phyloP scores from a whole-genome alignment of 2,329 filamentous ascomycete genomes.

The Alternaria ethzedia region DNA sequence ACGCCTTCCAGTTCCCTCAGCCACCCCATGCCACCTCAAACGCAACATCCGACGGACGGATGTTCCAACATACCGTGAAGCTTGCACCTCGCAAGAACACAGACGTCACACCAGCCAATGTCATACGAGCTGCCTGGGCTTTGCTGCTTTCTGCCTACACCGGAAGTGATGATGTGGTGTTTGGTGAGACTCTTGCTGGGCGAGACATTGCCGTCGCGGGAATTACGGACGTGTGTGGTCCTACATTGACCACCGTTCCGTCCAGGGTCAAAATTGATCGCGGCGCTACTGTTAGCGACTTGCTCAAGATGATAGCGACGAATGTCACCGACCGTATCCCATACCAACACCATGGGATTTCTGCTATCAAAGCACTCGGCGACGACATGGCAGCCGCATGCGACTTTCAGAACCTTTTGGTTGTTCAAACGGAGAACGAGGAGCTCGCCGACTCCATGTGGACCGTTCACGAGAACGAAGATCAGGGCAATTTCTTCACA shows the following conservation, averaged over 20 bases:
- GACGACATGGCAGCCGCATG: slow-evolving; percentile 63
- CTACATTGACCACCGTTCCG: slow-evolving; percentile 49
- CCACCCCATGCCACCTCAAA: slow-evolving; percentile 28
- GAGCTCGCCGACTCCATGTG: slow-evolving; percentile 34
- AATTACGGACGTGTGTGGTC: slow-evolving; percentile 45
- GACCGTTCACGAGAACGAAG: slow-evolving; percentile 34
- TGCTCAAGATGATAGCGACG: slow-evolving; percentile 28
- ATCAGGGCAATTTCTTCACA: slow-evolving; percentile 43
- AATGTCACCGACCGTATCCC: slow-evolving; percentile 39
- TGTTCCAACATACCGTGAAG: slow-evolving; percentile 31
- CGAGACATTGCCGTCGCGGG: slow-evolving; percentile 43
- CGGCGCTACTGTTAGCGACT: slow-evolving; percentile 27
- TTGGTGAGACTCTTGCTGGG: slow-evolving; percentile 43
- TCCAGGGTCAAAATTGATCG: slow-evolving; percentile 41
- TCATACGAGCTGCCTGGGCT: slow-evolving; percentile 32
- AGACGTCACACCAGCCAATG: slow-evolving; percentile 40
- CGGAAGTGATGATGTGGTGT: slow-evolving; percentile 27
- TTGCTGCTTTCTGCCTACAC: slow-evolving; percentile 30
- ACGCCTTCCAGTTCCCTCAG: slow-evolving; percentile 44
- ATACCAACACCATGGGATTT: slow-evolving; percentile 48
- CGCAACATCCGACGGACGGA: slow-evolving; percentile 28
- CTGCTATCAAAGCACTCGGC: slow-evolving; percentile 52
- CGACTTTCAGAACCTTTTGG: slow-evolving; percentile 62
- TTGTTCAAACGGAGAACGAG: slow-evolving; percentile 55
- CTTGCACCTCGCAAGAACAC: slow-evolving; percentile 27